Conservation (phyloP, 1,139 yeast genomes). For the Pichia sorboxylosa region DNA sequence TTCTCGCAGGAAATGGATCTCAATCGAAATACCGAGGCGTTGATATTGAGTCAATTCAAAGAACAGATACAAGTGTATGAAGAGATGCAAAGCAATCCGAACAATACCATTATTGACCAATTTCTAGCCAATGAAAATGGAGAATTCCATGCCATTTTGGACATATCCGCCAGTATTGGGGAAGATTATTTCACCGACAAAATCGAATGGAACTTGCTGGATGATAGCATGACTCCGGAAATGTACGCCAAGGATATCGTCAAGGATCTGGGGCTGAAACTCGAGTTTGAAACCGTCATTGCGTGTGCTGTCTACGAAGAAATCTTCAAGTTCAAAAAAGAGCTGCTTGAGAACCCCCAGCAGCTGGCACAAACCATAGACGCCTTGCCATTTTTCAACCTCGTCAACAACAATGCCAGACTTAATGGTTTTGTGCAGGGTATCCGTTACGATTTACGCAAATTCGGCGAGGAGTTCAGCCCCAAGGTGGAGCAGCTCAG, state of each 20-base stretch:
- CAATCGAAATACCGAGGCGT: slow-evolving; percentile 50
- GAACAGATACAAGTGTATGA: slow-evolving; percentile 69
- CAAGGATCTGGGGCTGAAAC: slow-evolving; percentile 68
- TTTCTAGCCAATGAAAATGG: slow-evolving; percentile 46
- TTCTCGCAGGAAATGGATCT: slow-evolving; percentile 77
- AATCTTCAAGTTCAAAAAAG: slow-evolving; percentile 64
- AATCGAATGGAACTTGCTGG: slow-evolving; percentile 84
- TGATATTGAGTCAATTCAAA: slow-evolving; percentile 58
- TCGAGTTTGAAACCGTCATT: slow-evolving; percentile 86
- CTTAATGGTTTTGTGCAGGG: slow-evolving; percentile 33
- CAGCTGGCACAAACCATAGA: slow-evolving; percentile 23
- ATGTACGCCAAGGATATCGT: slow-evolving; percentile 73
- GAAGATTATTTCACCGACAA: slow-evolving; percentile 82
- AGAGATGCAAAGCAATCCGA: slow-evolving; percentile 15
- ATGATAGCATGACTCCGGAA: slow-evolving; percentile 66
- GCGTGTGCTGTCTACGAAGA: slow-evolving; percentile 81
- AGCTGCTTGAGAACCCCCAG: slow-evolving; percentile 76
- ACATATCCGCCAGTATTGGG: slow-evolving; percentile 72
- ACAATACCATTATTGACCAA: slow-evolving; percentile 23
- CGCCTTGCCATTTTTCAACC: slow-evolving; percentile 26
- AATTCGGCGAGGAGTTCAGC: slow-evolving; percentile 69
- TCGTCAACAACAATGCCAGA: slow-evolving; percentile 26
- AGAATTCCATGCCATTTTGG: slow-evolving; percentile 62
- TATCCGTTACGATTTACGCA: slow-evolving; percentile 47
- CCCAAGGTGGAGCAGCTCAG: slow-evolving; percentile 80